Evolutionary conservation across 2,329 filamentous ascomycete species (phyloP), one percentile per base, ranked within the genome.

Genomic region (Cryphonectria parasitica): DNA sequence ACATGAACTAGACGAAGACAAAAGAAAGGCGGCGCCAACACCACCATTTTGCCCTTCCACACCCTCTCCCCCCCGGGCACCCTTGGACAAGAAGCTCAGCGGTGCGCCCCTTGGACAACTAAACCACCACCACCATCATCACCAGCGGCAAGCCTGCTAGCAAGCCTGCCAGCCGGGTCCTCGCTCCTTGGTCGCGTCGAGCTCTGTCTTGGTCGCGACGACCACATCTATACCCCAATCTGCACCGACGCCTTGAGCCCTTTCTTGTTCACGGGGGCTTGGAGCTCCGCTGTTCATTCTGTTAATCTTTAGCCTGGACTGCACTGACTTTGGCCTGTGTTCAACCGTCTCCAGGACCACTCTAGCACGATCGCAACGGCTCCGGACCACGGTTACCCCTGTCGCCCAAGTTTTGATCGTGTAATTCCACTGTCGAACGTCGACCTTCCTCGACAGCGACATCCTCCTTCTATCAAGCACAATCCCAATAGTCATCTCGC

Each of bases 351-450:
- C 71, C 45, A 72, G 65, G 61, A 68, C 67, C 58, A 45, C 39
- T 66, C 67, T 54, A 56, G n/a, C 58, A 39, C 56, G 15, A 22
- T 19, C 58, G 41, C 67, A 73, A 71, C 71, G 71, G 67, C 66
- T 43, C n/a, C 52, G 49, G 64, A 72, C 72, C 72, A 70, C 72
- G 70, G 66, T 73, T 39, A 73, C 71, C 72, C 72, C 72, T 73
- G 72, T 65, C 58, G 19, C 34, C 60, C 19, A 22, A n/a, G 22
- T 1, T 11, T 56, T 58, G 63, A 69, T 67, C 69, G 64, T 64
- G 64, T 62, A 56, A 22, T 49, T 45, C 17, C 63, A 61, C 43
- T 52, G 43, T 41, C 69, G 19, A 39, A 60, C 54, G n/a, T 67
- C 65, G 54, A 58, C 8, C 52, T 28, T 13, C 28, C 39, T 41